Percentiles rank a stretch among this genome's conserved stretches.
These are phyloP conservation scores for Trichosporon sp. DNA, from an alignment of 1,284 basidiomycete genomes.

Conservation along the genomic window DNA sequence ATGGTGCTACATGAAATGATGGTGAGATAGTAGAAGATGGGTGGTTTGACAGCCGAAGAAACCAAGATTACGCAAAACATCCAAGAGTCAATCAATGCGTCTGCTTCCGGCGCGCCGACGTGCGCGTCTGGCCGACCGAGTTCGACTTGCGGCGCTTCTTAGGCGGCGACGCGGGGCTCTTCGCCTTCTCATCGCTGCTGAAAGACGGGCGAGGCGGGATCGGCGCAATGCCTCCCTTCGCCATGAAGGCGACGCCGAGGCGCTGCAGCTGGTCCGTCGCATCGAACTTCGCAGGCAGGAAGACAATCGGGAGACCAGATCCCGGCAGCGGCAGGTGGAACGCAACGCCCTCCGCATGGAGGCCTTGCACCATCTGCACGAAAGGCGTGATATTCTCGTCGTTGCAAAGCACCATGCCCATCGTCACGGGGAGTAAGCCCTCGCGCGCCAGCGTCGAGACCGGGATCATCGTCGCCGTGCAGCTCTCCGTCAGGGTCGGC, in stretches of 20 bases:
- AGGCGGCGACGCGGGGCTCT: slow-evolving; percentile 4
- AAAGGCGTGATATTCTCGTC: slow-evolving; percentile 34
- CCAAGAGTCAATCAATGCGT: not conserved
- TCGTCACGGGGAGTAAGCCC: slow-evolving; percentile 39
- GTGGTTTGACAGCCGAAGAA: not conserved
- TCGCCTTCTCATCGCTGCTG: not conserved
- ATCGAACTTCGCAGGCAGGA: slow-evolving; percentile 47
- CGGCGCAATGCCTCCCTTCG: slow-evolving; percentile 34
- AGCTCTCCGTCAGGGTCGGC: slow-evolving; percentile 20
- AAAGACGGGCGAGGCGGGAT: not conserved
- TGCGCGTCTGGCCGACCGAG: slow-evolving; percentile 6
- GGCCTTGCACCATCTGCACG: slow-evolving; percentile 42
- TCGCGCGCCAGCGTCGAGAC: slow-evolving; percentile 44
- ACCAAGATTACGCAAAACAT: not conserved
- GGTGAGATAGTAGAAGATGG: not conserved
- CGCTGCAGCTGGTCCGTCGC: slow-evolving; percentile 39
- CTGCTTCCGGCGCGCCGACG: not conserved
- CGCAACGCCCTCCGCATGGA: slow-evolving; percentile 45
- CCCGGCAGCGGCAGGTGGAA: slow-evolving; percentile 38
- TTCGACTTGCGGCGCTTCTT: slow-evolving; percentile 10
- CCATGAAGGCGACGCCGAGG: slow-evolving; percentile 45
- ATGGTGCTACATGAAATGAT: not conserved
- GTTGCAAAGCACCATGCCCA: slow-evolving; percentile 49
- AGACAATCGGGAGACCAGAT: slow-evolving; percentile 35
- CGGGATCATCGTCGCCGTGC: slow-evolving; percentile 43